Percentiles rank a stretch among this genome's conserved stretches.
Evolutionary conservation across 164 flowering plant genomes (phyloP).

Genomic region (Liquidambar formosana): DNA sequence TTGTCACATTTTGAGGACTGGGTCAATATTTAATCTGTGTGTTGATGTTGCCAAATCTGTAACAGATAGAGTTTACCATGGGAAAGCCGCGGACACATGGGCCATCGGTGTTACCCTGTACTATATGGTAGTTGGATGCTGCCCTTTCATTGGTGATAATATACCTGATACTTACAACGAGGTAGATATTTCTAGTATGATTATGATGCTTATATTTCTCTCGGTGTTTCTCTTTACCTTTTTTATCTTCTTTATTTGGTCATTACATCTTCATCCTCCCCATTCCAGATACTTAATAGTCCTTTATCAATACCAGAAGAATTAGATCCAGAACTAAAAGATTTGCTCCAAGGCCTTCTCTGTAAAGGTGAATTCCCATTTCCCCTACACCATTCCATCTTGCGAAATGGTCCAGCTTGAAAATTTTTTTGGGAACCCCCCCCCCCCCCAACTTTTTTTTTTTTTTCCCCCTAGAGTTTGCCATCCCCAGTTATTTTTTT

Average conservation of each 20-base stretch:
- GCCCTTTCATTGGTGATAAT: background rate
- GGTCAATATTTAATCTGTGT: background rate
- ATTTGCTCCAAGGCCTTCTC: constrained; percentile 24
- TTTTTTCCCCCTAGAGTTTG: too few relatives aligned
- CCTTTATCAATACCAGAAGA: constrained; percentile 14
- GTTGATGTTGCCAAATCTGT: too few relatives aligned
- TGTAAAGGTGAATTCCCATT: constrained; percentile 16
- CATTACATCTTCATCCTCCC: background rate
- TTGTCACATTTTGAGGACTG: too few relatives aligned
- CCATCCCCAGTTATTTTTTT: too few relatives aligned
- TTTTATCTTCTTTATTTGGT: background rate
- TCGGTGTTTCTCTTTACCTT: too few relatives aligned
- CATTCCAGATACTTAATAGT: background rate
- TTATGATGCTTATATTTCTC: background rate
- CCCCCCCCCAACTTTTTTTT: too few relatives aligned
- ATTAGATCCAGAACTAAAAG: constrained; percentile 16
- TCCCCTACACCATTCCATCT: background rate
- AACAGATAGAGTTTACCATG: background rate
- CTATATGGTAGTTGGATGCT: background rate
- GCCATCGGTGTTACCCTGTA: background rate
- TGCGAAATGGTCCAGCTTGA: background rate
- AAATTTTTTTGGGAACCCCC: too few relatives aligned
- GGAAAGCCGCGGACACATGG: background rate
- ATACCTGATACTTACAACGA: background rate
- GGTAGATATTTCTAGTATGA: background rate